Base-by-base conservation (phyloP, 2,329 filamentous ascomycete genomes). In the Fusarium subglutinans region DNA sequence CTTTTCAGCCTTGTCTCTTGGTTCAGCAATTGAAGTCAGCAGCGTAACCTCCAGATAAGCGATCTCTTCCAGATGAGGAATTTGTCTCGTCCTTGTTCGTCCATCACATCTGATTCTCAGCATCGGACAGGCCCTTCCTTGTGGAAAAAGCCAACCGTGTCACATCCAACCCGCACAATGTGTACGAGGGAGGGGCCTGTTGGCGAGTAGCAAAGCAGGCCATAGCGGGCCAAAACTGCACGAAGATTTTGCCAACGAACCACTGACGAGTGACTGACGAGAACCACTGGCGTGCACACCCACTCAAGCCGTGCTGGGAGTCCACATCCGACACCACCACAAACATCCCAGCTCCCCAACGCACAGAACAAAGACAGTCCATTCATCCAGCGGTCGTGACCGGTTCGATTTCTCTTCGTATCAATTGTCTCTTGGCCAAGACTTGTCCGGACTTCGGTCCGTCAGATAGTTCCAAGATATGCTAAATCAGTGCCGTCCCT, bases 271-370 rank as follows among this genome's bases (percentile, higher is more conserved):
- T 56, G 45, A 64, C 63, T 72, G 71, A 64, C 59, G 63, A 71
- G 63, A 63, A 65, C 71, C 65, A 66, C 57, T 64, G 65, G 72
- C 55, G 45, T 73, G 50, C 65, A 75, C 72, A 75, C 72, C 72
- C 72, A 75, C 69, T 60, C 66, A 47, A 57, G 56, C 69, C 62
- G 50, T 66, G 57, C 55, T 61, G 51, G 47, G 58, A 75, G 72
- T 58, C 72, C 72, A 75, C 72, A 75, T 73, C 61, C 69, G 69
- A 70, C 72, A 74, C 72, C 72, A 75, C 72, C 72, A 75, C 72
- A 75, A 74, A 69, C 72, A 74, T 63, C 72, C 72, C 72, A 75
- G 72, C 60, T 74, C 58, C 63, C 56, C 71, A 74, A 69, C 64
- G 53, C 61, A 64, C 64, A 57, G 65, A 73, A 69, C 67, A 69